These are phyloP conservation scores for Barbarea vulgaris DNA, from an alignment of 345 rosid species.

Conservation along the genomic window DNA sequence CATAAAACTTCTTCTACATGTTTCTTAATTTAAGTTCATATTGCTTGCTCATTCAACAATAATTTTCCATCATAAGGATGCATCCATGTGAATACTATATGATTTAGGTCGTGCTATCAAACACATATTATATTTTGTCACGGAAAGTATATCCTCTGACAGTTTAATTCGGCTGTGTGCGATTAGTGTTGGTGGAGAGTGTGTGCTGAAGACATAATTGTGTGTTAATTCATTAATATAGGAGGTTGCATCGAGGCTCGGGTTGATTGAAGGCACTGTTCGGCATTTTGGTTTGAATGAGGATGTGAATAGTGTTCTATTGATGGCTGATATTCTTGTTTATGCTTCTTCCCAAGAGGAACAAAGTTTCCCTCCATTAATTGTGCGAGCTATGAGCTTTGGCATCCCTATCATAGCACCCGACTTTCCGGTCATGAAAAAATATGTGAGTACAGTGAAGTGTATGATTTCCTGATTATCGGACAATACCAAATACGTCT, in stretches of 20 bases:
- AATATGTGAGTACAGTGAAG: slow-evolving; percentile 60
- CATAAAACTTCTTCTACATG: neutral
- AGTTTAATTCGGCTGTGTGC: slow-evolving; percentile 1
- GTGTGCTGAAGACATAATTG: slow-evolving; percentile 1
- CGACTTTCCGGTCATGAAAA: slow-evolving; percentile 72
- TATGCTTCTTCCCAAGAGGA: slow-evolving; percentile 96
- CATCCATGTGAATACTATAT: neutral
- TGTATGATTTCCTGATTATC: slow-evolving; percentile 25
- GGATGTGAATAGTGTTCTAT: slow-evolving; percentile 67
- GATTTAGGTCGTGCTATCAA: slow-evolving; percentile 7
- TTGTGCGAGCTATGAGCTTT: slow-evolving; percentile 90
- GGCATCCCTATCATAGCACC: slow-evolving; percentile 76
- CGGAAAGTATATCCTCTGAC: neutral
- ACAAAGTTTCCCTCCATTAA: slow-evolving; percentile 80
- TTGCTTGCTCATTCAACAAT: slow-evolving; percentile 4
- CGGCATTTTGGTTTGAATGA: slow-evolving; percentile 73
- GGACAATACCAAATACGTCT: neutral
- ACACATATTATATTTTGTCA: neutral
- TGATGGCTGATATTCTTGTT: slow-evolving; percentile 86
- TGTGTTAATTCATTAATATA: slow-evolving; percentile 40
- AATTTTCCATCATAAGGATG: slow-evolving; percentile 14
- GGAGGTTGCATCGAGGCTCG: slow-evolving; percentile 81
- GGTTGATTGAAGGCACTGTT: slow-evolving; percentile 68
- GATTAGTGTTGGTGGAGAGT: slow-evolving; percentile 23
- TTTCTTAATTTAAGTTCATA: slow-evolving; percentile 9